phyloP scores from a whole-genome alignment of 2,329 filamentous ascomycete genomes.

The Xylariaceae sp. region DNA sequence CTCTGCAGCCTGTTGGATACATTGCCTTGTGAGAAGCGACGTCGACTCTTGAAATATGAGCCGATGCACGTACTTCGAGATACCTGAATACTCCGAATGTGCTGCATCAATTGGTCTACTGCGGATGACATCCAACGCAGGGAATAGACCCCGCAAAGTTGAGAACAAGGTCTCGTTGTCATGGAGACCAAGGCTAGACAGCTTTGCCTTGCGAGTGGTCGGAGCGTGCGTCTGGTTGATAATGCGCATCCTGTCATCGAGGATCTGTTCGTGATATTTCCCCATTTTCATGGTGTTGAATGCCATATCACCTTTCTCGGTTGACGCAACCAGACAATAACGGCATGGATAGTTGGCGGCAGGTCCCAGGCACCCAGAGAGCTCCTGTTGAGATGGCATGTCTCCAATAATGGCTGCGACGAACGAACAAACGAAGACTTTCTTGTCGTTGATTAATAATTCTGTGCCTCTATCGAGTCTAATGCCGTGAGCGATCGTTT shows the following conservation, averaged over 20 bases:
- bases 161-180: neutral
- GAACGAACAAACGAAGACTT: neutral
- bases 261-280: too few species aligned
- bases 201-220: neutral
- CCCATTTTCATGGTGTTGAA: too few species aligned
- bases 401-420: neutral
- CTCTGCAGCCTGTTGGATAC: neutral
- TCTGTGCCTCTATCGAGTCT: neutral
- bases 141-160: neutral
- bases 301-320: neutral
- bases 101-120: neutral
- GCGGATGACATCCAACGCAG: neutral
- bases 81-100: neutral
- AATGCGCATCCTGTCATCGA: neutral
- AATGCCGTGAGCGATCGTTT: neutral
- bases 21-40: neutral
- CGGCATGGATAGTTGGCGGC: neutral
- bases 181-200: neutral
- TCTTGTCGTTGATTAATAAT: too few species aligned
- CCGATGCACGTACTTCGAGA: neutral
- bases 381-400: neutral
- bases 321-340: neutral
- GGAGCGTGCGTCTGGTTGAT: neutral
- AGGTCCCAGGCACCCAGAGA: neutral
- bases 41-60: neutral